Base-by-base conservation (phyloP, 2,329 filamentous ascomycete species). In the Trichoderma brevicompactum region DNA sequence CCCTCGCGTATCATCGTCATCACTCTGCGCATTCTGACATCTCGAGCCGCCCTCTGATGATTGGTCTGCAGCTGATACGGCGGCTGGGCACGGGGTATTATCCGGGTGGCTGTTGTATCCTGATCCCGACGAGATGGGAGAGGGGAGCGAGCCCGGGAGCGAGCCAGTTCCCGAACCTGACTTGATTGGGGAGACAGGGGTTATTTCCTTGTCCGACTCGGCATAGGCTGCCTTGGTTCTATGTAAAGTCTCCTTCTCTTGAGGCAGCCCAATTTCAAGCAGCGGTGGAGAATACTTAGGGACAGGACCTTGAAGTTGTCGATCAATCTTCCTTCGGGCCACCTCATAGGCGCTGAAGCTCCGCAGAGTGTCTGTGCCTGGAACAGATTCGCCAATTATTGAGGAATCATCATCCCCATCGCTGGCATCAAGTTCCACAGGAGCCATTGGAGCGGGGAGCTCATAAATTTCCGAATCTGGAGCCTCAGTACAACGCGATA, bases 381-480 rank as follows among this genome's bases (percentile, higher is more conserved):
- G 68, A 44, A 81, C 78, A 0, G 78, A 79, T 1, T 79, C 79
- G 12, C 76, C 77, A 13, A 78, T 72, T 49, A 75, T 72, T 5
- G 75, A 79, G 53, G 73, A 72, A 9, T 73, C 75, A 54, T 80
- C 76, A 10, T 74, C 77, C 62, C 15, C 75, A 44, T 65, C 62
- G 23, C 53, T 74, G 19, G 78, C 80, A 49, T 85, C 82, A 48
- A 87, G 75, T 70, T 87, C 85, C 5, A 78, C 80, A 0, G 83
- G 83, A 2, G 76, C 74, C 0, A 76, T 68, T 0, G 80, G 79
- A 5, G 78, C 83, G 1, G 83, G 78, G 70, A 86, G 71, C 69
- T 86, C 84, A 65, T 83, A 85, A 3, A 84, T 79, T 67, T 84
- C 80, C 44, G 83, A 81, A 56, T 79, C 78, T 2, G 77, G 70